A percentile compares a stretch with the other conserved stretches of the same genome.
Evolutionary conservation across 2,329 filamentous ascomycete genomes (phyloP).

Genomic region (Alternaria brassicae): DNA sequence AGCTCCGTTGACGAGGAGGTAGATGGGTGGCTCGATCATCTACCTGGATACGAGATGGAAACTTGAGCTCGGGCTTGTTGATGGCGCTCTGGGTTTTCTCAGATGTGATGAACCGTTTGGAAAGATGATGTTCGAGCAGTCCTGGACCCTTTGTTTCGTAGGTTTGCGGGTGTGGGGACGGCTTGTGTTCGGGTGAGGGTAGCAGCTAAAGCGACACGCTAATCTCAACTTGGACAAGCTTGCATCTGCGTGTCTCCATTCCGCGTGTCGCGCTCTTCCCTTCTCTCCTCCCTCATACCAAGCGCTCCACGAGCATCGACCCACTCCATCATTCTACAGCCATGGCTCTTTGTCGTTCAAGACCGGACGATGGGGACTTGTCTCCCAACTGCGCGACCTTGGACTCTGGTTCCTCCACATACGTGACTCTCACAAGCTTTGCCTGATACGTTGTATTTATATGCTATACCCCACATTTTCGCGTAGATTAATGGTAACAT

Average conservation of each 20-base stretch:
- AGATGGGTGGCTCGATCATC: slow-evolving; percentile 26
- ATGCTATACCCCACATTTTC: neutral
- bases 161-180: neutral
- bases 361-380: too few relatives aligned
- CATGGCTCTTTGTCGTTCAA: too few relatives aligned
- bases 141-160: too few relatives aligned
- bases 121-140: neutral
- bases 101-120: neutral
- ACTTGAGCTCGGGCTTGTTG: neutral
- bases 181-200: neutral
- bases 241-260: neutral
- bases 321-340: neutral
- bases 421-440: neutral
- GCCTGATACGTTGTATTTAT: neutral
- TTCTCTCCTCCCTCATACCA: neutral
- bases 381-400: too few relatives aligned
- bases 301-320: neutral
- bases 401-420: neutral
- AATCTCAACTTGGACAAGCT: neutral
- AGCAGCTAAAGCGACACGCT: neutral
- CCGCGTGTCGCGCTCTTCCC: neutral
- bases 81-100: neutral
- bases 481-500: neutral
- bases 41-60: slow-evolving; percentile 15
- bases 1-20: slow-evolving; percentile 23